These are phyloP conservation scores for Aspergillus saccharolyticus DNA, from an alignment of 495 filamentous ascomycete species.

Conservation along the genomic window DNA sequence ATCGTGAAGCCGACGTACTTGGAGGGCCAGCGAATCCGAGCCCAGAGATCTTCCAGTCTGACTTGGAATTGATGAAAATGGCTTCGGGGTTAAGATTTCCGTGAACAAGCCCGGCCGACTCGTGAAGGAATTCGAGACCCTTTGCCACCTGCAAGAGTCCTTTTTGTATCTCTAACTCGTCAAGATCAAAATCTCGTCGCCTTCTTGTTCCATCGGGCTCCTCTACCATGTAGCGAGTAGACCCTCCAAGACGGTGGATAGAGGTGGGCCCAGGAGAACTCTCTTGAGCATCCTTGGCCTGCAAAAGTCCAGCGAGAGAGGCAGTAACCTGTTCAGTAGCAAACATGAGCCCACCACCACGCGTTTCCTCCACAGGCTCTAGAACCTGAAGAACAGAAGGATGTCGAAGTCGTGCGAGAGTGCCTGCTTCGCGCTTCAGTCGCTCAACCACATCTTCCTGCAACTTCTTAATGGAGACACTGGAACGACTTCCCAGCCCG, in stretches of 20 bases:
- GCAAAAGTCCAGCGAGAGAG: constrained; percentile 73
- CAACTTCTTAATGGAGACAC: constrained; percentile 66
- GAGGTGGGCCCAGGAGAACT: constrained; percentile 52
- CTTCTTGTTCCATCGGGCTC: constrained; percentile 67
- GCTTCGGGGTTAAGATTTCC: constrained; percentile 93
- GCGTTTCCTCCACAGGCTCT: constrained; percentile 92
- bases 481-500: constrained; percentile 53
- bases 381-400: constrained; percentile 88
- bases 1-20: constrained; percentile 60
- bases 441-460: constrained; percentile 87
- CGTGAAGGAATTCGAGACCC: constrained; percentile 92
- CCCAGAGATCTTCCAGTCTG: constrained; percentile 96
- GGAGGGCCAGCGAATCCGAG: constrained; percentile 81
- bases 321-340: constrained; percentile 86
- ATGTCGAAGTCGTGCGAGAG: constrained; percentile 79
- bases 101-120: constrained; percentile 90
- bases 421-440: constrained; percentile 83
- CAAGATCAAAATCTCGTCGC: constrained; percentile 84
- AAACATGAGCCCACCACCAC: constrained; percentile 89
- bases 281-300: constrained; percentile 91
- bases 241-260: constrained; percentile 25
- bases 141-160: constrained; percentile 89
- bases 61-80: constrained; percentile 93
- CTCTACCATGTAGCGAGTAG: constrained; percentile 77
- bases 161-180: constrained; percentile 97